These are phyloP conservation scores for Sporothrix humicola DNA, from an alignment of 2,329 filamentous ascomycete species.

Conservation along the genomic window DNA sequence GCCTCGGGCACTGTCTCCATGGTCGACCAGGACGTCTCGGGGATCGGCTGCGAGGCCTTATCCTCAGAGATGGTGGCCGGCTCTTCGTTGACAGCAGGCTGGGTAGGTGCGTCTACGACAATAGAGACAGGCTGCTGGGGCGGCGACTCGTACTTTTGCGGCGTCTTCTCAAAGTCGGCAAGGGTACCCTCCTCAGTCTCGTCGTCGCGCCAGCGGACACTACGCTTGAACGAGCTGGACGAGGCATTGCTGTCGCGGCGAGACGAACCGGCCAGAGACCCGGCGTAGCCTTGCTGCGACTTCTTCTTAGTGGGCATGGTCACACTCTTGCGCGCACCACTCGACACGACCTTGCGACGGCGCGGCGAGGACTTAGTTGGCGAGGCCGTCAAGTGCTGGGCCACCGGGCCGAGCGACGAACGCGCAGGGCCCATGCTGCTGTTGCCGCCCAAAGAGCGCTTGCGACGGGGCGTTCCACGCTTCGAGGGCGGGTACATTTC, in stretches of 20 bases:
- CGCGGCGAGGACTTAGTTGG: slow-evolving; percentile 81
- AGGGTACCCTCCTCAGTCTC: slow-evolving; percentile 80
- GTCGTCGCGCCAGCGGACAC: slow-evolving; percentile 91
- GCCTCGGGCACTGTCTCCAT: slow-evolving; percentile 33
- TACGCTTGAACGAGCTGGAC: slow-evolving; percentile 64
- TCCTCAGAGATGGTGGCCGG: background rate
- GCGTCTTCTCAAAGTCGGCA: slow-evolving; percentile 91
- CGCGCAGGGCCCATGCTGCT: background rate
- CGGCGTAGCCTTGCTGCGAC: slow-evolving; percentile 46
- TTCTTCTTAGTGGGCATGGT: slow-evolving; percentile 77
- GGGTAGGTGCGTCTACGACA: slow-evolving; percentile 3
- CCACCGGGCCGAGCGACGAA: background rate
- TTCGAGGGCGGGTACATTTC: slow-evolving; percentile 74
- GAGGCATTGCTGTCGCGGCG: slow-evolving; percentile 28
- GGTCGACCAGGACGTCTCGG: slow-evolving; percentile 17
- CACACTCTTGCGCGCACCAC: slow-evolving; percentile 70
- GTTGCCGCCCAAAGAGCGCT: slow-evolving; percentile 54
- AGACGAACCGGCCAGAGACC: background rate
- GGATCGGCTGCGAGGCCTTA: background rate
- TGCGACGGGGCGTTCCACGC: slow-evolving; percentile 77
- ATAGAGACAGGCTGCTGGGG: slow-evolving; percentile 51
- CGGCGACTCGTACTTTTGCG: slow-evolving; percentile 66
- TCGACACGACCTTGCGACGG: slow-evolving; percentile 67
- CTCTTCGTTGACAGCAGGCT: background rate
- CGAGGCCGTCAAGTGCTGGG: slow-evolving; percentile 56